Conservation (phyloP, 306 rosid species). For the Cucurbita maxima region DNA sequence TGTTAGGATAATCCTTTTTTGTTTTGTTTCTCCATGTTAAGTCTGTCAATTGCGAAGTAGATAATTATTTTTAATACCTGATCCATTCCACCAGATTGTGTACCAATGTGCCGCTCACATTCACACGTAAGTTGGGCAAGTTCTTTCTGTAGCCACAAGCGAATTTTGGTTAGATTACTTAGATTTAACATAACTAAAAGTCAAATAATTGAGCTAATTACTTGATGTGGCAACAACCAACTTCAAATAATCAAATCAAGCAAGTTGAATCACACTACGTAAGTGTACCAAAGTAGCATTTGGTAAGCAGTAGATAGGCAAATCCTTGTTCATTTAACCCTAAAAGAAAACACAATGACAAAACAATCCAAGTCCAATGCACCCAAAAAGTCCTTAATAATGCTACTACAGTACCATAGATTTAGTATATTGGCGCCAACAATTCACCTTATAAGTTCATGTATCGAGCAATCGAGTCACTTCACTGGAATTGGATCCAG, state of each 20-base stretch:
- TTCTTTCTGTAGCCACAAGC: constrained; percentile 56
- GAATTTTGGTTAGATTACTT: constrained; percentile 16
- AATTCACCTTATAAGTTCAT: background rate
- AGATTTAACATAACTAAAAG: background rate
- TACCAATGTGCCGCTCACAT: constrained; percentile 85
- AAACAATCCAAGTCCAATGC: background rate
- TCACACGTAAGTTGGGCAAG: constrained; percentile 85
- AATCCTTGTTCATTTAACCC: background rate
- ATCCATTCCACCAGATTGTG: constrained; percentile 99
- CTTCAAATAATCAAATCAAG: background rate
- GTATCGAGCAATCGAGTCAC: background rate
- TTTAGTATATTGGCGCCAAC: background rate
- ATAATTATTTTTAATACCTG: constrained; percentile 33
- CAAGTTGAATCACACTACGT: background rate
- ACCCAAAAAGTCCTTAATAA: background rate
- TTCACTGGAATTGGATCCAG: background rate
- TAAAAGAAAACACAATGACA: background rate
- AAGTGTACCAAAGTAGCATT: background rate
- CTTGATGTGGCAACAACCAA: background rate
- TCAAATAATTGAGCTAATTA: background rate
- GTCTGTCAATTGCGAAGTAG: background rate
- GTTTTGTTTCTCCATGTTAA: background rate
- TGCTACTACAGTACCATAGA: background rate
- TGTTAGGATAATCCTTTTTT: background rate
- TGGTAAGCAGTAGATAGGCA: background rate